phyloP scores from a whole-genome alignment of 163 green algal genomes.

The Scenedesmus sp. region DNA sequence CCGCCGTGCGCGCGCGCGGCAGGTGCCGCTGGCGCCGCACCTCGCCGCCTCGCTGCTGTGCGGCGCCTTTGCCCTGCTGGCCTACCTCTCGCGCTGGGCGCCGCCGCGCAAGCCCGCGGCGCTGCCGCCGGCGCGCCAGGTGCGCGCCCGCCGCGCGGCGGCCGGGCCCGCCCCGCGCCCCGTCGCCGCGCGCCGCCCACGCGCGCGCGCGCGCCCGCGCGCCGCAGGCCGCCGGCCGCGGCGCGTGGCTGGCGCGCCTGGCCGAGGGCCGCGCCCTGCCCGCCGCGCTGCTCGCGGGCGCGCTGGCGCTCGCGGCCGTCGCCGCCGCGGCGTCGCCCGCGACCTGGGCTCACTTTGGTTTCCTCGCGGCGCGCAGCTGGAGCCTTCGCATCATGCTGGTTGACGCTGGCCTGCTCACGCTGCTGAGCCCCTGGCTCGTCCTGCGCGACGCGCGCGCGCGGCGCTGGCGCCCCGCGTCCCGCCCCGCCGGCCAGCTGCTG shows the following conservation, averaged over 20 bases:
- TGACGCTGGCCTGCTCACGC: constrained; percentile 1
- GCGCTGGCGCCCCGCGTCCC: neutral
- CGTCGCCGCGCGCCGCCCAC: no score
- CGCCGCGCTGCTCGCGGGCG: neutral
- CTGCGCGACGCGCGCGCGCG: constrained; percentile 1
- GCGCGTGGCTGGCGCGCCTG: neutral
- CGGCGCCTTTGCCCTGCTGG: constrained; percentile 37
- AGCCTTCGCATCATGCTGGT: constrained; percentile 26
- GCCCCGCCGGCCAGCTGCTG: neutral
- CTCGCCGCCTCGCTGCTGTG: neutral
- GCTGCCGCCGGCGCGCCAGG: constrained; percentile 15
- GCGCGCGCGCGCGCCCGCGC: no score
- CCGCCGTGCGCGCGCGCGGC: neutral
- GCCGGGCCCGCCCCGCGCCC: no score
- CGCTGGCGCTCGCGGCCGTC: neutral
- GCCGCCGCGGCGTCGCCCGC: neutral
- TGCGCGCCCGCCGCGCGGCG: neutral
- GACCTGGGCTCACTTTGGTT: constrained; percentile 38
- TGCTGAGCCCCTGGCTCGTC: constrained; percentile 20
- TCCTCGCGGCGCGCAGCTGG: constrained; percentile 7
- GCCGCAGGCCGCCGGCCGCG: neutral
- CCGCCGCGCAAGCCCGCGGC: neutral
- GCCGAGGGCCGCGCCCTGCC: constrained; percentile 8
- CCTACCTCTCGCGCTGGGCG: neutral
- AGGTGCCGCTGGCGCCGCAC: constrained; percentile 8